Evolutionary conservation across 2,329 filamentous ascomycete genomes (phyloP).

Genomic region (Claviceps purpurea): DNA sequence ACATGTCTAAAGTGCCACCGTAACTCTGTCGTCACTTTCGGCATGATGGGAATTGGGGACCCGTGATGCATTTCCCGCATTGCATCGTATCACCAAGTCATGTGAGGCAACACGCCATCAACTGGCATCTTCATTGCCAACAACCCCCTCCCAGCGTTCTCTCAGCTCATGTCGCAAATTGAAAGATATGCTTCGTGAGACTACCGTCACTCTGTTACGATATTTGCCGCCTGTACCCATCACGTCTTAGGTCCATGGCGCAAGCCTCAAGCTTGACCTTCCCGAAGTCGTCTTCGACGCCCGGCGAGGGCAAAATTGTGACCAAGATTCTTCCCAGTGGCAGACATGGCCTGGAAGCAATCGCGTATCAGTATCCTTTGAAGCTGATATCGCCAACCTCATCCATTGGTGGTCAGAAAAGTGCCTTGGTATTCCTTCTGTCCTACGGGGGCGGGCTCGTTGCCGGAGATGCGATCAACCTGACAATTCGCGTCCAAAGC

Average conservation of each 20-base stretch:
- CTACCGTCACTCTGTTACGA: neutral
- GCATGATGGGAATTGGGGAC: too few relatives aligned
- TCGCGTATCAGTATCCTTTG: slow-evolving; percentile 86
- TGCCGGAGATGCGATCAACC: slow-evolving; percentile 67
- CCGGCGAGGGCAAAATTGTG: slow-evolving; percentile 68
- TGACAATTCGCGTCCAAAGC: slow-evolving; percentile 52
- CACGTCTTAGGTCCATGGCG: slow-evolving; percentile 6
- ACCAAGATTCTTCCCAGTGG: slow-evolving; percentile 59
- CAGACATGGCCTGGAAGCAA: slow-evolving; percentile 55
- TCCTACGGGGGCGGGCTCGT: slow-evolving; percentile 93
- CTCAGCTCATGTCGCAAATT: neutral
- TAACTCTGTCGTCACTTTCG: too few relatives aligned
- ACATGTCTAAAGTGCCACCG: too few relatives aligned
- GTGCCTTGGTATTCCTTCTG: slow-evolving; percentile 73
- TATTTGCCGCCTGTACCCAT: neutral
- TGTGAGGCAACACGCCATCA: neutral
- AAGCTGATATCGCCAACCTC: slow-evolving; percentile 73
- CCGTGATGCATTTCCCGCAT: too few relatives aligned
- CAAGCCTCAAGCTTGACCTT: slow-evolving; percentile 42
- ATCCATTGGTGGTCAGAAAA: slow-evolving; percentile 47
- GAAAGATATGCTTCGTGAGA: neutral
- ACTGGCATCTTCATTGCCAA: neutral
- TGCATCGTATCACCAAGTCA: neutral
- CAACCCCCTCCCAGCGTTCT: neutral
- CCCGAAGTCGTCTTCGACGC: slow-evolving; percentile 54